phyloP scores from a whole-genome alignment of 176 grass and related monocot genomes.

The Pontederia paniculata region DNA sequence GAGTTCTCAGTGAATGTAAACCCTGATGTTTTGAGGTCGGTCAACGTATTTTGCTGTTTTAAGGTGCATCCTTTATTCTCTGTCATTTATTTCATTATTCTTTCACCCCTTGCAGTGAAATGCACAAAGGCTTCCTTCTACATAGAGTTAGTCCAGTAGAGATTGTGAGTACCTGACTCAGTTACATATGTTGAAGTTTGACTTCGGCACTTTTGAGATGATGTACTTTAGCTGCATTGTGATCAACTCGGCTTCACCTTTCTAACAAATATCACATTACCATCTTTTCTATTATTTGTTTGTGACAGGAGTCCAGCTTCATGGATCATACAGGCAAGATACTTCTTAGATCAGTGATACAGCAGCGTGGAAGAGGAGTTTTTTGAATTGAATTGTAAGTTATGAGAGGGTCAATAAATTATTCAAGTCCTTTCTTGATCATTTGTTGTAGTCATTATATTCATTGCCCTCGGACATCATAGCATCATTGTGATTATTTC shows the following conservation, averaged over 20 bases:
- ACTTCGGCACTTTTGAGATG: background rate
- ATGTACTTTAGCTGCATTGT: background rate
- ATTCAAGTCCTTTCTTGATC: too few species aligned
- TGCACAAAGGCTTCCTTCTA: conserved; percentile 28
- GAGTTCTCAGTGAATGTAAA: conserved; percentile 10
- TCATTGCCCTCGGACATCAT: too few species aligned
- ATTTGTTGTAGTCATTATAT: too few species aligned
- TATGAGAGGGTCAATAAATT: too few species aligned
- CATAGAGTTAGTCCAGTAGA: conserved; percentile 32
- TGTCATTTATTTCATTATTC: background rate
- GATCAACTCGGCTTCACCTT: background rate
- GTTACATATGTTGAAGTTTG: background rate
- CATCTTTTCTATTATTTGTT: background rate
- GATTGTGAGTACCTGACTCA: conserved; percentile 29
- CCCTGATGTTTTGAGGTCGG: conserved; percentile 2
- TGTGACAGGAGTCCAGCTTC: conserved; percentile 27
- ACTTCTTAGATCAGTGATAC: conserved; percentile 11
- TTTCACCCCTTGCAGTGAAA: conserved; percentile 10
- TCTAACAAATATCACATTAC: background rate
- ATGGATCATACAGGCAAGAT: conserved; percentile 25
- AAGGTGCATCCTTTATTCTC: background rate
- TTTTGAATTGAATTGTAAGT: conserved; percentile 5
- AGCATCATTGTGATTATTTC: too few species aligned
- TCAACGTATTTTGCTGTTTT: background rate
- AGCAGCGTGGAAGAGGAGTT: conserved; percentile 21